These are phyloP conservation scores for Fonsecaea nubica DNA, from an alignment of 2,329 filamentous ascomycete species.

Conservation along the genomic window DNA sequence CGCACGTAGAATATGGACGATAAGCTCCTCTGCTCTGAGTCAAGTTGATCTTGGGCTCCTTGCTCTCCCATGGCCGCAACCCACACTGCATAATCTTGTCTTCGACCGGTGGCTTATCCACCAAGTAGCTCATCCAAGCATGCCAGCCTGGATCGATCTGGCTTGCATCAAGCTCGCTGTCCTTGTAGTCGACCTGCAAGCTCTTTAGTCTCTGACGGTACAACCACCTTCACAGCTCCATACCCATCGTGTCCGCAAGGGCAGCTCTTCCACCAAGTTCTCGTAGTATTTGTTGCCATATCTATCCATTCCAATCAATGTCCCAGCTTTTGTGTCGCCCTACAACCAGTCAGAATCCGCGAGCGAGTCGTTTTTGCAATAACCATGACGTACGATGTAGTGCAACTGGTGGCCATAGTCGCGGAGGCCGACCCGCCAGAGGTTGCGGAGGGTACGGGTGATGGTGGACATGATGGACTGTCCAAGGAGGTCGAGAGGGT, in stretches of 20 bases:
- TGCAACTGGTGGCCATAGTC: conserved; percentile 92
- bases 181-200: conserved; percentile 96
- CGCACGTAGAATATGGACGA: conserved; percentile 95
- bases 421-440: conserved; percentile 89
- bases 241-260: conserved; percentile 58
- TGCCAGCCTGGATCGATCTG: conserved; percentile 98
- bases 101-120: conserved; percentile 81
- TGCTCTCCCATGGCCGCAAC: conserved; percentile 76
- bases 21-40: conserved; percentile 80
- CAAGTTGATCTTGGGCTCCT: conserved; percentile 73
- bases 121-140: conserved; percentile 93
- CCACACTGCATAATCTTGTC: conserved; percentile 74
- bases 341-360: conserved; percentile 21
- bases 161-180: conserved; percentile 67
- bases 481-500: neutral
- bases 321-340: conserved; percentile 95
- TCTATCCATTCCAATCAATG: conserved; percentile 80
- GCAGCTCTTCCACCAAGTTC: conserved; percentile 87
- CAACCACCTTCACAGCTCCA: neutral
- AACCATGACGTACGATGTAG: conserved; percentile 39
- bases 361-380: neutral
- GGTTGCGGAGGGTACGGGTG: conserved; percentile 81
- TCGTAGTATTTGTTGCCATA: conserved; percentile 98
- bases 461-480: conserved; percentile 79
- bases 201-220: conserved; percentile 72